Percentiles rank a stretch among this genome's conserved stretches.
Conservation (phyloP, 2,329 filamentous ascomycete genomes). For the Elsinoe perseae region DNA sequence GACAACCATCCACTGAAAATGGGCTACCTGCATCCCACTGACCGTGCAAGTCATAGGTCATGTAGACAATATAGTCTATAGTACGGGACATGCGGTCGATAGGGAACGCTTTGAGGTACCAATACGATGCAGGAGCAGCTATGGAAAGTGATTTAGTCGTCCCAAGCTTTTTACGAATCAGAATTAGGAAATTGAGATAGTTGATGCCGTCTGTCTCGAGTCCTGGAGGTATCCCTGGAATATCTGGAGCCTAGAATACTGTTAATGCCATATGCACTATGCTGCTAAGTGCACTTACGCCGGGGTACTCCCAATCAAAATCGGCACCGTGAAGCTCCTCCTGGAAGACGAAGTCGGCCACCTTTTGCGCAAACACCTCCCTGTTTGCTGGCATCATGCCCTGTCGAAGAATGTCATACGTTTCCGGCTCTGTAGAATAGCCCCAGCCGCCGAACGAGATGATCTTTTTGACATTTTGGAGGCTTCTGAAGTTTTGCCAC, state of each 20-base stretch:
- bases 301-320: slow-evolving; percentile 23
- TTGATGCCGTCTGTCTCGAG: not conserved
- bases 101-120: slow-evolving; percentile 27
- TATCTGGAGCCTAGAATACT: slow-evolving; percentile 32
- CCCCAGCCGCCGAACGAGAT: slow-evolving; percentile 42
- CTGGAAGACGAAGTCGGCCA: slow-evolving; percentile 31
- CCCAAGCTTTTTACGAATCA: slow-evolving; percentile 12
- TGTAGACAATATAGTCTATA: slow-evolving; percentile 29
- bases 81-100: slow-evolving; percentile 22
- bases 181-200: slow-evolving; percentile 19
- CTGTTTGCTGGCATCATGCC: slow-evolving; percentile 34
- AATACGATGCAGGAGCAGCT: slow-evolving; percentile 27
- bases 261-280: not conserved
- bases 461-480: slow-evolving; percentile 30
- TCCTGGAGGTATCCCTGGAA: slow-evolving; percentile 24
- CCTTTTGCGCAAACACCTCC: slow-evolving; percentile 57
- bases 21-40: slow-evolving; percentile 36
- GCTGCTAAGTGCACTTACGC: not conserved
- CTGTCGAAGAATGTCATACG: slow-evolving; percentile 35
- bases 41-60: slow-evolving; percentile 34
- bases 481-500: not conserved
- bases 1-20: slow-evolving; percentile 27
- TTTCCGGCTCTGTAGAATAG: slow-evolving; percentile 34
- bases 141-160: slow-evolving; percentile 23
- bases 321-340: slow-evolving; percentile 22